Evolutionary conservation across 2,329 filamentous ascomycete genomes (phyloP).

Genomic region (Myriosclerotinia duriaeana): DNA sequence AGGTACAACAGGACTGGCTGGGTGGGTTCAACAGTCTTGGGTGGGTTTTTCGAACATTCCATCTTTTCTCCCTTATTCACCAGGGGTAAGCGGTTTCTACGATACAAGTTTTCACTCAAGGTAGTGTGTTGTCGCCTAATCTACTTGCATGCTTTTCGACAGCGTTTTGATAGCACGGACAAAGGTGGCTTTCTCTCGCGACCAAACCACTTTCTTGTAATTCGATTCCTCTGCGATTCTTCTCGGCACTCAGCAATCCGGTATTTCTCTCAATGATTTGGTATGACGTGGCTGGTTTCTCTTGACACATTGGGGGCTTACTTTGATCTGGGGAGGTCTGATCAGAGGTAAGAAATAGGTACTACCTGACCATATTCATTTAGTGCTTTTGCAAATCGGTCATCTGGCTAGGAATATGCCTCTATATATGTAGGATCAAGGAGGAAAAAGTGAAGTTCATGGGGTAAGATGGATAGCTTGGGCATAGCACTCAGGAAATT

Average conservation of each 20-base stretch:
- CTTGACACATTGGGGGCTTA: constrained; percentile 26
- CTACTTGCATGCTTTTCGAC: constrained; percentile 29
- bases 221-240: constrained; percentile 24
- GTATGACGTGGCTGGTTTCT: constrained; percentile 23
- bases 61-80: constrained; percentile 42
- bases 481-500: constrained; percentile 31
- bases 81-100: constrained; percentile 43
- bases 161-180: constrained; percentile 19
- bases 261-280: constrained; percentile 10
- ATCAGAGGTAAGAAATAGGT: constrained; percentile 53
- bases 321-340: constrained; percentile 48
- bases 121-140: constrained; percentile 39
- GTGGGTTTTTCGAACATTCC: constrained; percentile 50
- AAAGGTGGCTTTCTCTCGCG: constrained; percentile 14
- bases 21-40: constrained; percentile 41
- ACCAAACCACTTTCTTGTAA: constrained; percentile 32
- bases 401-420: constrained; percentile 21
- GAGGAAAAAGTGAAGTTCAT: constrained; percentile 22
- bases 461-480: constrained; percentile 38
- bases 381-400: constrained; percentile 27
- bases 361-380: constrained; percentile 37
- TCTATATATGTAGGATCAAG: constrained; percentile 40
- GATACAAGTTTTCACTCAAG: constrained; percentile 37
- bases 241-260: constrained; percentile 22
- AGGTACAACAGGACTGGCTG: constrained; percentile 42